Conservation (phyloP, 1,139 yeast species). For the Pneumocystis wakefieldiae region DNA sequence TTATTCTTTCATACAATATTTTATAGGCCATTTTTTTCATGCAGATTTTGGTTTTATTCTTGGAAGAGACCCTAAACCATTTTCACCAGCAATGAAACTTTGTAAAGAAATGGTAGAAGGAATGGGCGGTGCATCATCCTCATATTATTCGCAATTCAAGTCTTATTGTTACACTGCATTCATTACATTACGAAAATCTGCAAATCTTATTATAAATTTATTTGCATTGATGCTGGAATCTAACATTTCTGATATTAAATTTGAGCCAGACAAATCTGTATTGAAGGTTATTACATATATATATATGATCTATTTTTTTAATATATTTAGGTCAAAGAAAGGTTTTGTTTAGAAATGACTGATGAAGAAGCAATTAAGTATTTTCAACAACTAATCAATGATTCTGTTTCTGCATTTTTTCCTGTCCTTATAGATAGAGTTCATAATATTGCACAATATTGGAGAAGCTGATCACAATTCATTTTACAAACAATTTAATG, state of each 20-base stretch:
- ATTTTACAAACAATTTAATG: not conserved
- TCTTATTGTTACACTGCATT: constrained; percentile 91
- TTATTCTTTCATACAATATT: constrained; percentile 92
- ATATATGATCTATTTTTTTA: not conserved
- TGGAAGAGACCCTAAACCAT: constrained; percentile 95
- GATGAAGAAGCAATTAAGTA: constrained; percentile 92
- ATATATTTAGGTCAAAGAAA: constrained; percentile 50
- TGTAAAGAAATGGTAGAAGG: constrained; percentile 96
- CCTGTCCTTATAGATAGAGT: constrained; percentile 91
- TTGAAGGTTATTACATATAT: constrained; percentile 31
- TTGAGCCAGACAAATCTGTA: constrained; percentile 64
- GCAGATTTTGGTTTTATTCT: constrained; percentile 95
- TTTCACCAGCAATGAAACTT: constrained; percentile 93
- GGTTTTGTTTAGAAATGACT: constrained; percentile 80
- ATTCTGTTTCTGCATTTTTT: constrained; percentile 79
- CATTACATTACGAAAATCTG: constrained; percentile 74
- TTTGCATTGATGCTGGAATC: constrained; percentile 92
- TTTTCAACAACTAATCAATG: constrained; percentile 84
- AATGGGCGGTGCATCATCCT: constrained; percentile 84
- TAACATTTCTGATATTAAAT: constrained; percentile 70
- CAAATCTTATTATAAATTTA: constrained; percentile 73
- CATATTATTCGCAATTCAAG: constrained; percentile 72
- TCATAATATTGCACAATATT: constrained; percentile 91
- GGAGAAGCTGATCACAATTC: constrained; percentile 51
- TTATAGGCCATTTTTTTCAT: constrained; percentile 52